Evolutionary conservation across 495 filamentous ascomycete species (phyloP), one percentile per base, ranked within the genome.

Genomic region (Parachaetomium inaequale): DNA sequence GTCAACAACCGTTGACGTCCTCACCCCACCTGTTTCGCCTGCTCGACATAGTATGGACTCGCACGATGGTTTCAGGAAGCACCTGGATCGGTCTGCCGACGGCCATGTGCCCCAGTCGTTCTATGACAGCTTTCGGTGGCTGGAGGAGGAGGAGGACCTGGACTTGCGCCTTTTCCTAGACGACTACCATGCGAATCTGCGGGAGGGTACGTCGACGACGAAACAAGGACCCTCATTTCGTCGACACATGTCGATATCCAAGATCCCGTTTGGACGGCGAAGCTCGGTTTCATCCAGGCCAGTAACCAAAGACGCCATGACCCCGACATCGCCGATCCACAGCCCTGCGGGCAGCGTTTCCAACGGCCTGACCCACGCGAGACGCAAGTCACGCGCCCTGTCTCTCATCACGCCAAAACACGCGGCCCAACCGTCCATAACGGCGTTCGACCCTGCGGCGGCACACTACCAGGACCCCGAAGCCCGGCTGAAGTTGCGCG

Each of bases 401-500:
- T 84, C 78, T 23, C 73, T 81, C 31, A 81, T 79, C 49, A 71
- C 71, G 31, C 79, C 74, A 59, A 84, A 70, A 63, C 76, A 77
- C 71, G 72, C 70, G 71, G 62, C 73, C 2, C 72, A 75, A 60
- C 63, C 84, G 2, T 77, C 84, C 12, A 79, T 81, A 31, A 73
- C 83, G 12, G 82, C 79, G 55, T 85, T 91, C 56, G 90, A 93
- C 70, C 83, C 89, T 23, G 80, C 82, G 46, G 89, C 91, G 0
- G 84, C 88, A 45, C 87, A 96, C 72, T 96, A 96, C 67, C 91
- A 90, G 72, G 92, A 98, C 63, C 92, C 92, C 0, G 91, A 96
- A 70, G 90, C 92, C 40, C 85, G 93, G 40, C 75, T 93, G 52
- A 96, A 93, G 70, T 76, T 97, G 14, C 87, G 91, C 3, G 86